Conservation (phyloP, 352 stramenopile genomes). For the Pythium inflatum region DNA sequence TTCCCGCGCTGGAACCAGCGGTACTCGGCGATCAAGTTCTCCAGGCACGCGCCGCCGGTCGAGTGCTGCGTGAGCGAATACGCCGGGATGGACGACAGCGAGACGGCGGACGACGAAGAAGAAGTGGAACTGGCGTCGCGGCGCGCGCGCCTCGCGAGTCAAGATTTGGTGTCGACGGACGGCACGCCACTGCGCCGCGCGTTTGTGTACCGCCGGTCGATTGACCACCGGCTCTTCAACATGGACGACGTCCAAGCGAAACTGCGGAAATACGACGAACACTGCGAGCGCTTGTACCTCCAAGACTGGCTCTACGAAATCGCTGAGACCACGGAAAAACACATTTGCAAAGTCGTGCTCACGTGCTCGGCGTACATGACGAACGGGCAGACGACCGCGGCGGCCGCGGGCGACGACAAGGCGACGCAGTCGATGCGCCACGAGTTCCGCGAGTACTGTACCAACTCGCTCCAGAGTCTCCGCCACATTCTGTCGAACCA, state of each 20-base stretch:
- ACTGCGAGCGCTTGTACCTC: constrained; percentile 57
- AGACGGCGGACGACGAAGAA: neutral
- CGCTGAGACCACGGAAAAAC: constrained; percentile 53
- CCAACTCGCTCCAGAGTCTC: constrained; percentile 51
- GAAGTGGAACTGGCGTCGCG: constrained; percentile 2
- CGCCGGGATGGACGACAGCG: constrained; percentile 31
- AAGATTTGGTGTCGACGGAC: constrained; percentile 31
- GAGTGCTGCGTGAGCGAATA: constrained; percentile 76
- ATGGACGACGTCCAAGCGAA: constrained; percentile 47
- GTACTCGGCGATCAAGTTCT: constrained; percentile 63
- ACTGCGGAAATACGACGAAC: constrained; percentile 49
- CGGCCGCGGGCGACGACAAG: constrained; percentile 3
- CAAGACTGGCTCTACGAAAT: constrained; percentile 78
- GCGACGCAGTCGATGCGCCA: constrained; percentile 36
- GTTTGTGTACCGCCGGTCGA: constrained; percentile 76
- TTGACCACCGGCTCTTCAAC: constrained; percentile 59
- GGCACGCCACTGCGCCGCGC: constrained; percentile 39
- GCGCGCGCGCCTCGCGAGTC: constrained; percentile 20
- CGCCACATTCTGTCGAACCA: constrained; percentile 59
- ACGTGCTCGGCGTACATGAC: constrained; percentile 64
- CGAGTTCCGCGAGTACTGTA: constrained; percentile 71
- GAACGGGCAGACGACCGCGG: constrained; percentile 17
- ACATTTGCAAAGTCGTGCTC: constrained; percentile 74
- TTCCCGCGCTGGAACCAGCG: constrained; percentile 74
- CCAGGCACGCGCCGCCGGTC: constrained; percentile 62